Evolutionary conservation across 1,284 basidiomycete genomes (phyloP), one percentile per base, ranked within the genome.

Genomic region (Sutorius eximius): DNA sequence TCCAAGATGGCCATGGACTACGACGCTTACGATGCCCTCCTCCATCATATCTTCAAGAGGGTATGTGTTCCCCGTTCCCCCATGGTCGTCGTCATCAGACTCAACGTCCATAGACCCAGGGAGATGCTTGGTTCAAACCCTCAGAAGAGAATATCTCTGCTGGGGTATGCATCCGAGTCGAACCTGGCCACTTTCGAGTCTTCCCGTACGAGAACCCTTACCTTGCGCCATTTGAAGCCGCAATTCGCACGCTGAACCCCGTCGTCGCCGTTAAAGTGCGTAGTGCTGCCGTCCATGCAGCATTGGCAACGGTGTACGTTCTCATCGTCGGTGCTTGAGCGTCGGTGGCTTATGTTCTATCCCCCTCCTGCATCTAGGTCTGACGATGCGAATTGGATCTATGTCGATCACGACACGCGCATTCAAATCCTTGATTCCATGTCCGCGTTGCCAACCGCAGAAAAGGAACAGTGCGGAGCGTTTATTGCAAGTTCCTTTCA

Each of bases 381-480:
- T 30, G 55, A 61, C 44, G 76, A 80, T 42, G 82, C 84, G 38
- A 56, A 7, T 32, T 67, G 59, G 79, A 79, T 89, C 54, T 86
- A 84, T 66, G 80, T 89, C 59, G 86, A 89, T 69, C 71, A 76
- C 27, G 81, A 85, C 59, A 89, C 86, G 2, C 81, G 86, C 48
- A 88, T 89, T 51, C 87, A 89, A 63, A 79, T 89, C 51, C 65
- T 89, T 45, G 80, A 86, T 53, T 80, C 79, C n/a, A 85, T 92
- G 67, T 74, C 80, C 44, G 76, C 82, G 51, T 79, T 93, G 40
- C 86, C 85, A 1, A 76, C 80, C 24, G 91, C 89, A 5, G 83
- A 92, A 61, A 91, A 90, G 72, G 89, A 92, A 58, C 90, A 93
- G 64, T 86, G 85, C 58, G 91, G 87, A n/a, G 89, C 90, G 11